A percentile compares a stretch with the other conserved stretches of the same genome.
Evolutionary conservation across 2,329 filamentous ascomycete genomes (phyloP).

Genomic region (Pestalotiopsis sp.): DNA sequence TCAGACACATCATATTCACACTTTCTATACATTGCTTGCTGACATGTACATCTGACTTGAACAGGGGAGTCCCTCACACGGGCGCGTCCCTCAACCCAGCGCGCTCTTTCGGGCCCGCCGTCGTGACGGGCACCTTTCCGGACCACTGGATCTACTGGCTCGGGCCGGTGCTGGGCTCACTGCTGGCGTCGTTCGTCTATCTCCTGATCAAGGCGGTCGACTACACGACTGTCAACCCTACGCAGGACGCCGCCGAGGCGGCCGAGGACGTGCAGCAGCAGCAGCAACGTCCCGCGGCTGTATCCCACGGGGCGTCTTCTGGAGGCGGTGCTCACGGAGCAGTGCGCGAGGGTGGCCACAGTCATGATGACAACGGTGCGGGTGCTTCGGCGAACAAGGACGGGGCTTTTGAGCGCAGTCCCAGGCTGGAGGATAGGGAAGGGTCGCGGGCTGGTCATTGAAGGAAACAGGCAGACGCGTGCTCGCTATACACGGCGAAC

Average conservation of each 20-base stretch:
- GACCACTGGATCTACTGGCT: constrained; percentile 34
- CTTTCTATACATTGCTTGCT: too few relatives aligned
- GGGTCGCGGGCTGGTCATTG: background rate
- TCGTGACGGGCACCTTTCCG: constrained; percentile 23
- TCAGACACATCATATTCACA: too few relatives aligned
- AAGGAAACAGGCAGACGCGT: too few relatives aligned
- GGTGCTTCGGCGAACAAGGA: background rate
- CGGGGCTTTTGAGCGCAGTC: background rate
- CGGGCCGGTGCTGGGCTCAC: constrained; percentile 37
- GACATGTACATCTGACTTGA: background rate
- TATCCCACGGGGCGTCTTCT: background rate
- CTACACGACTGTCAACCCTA: constrained; percentile 33
- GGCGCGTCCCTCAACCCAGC: constrained; percentile 29
- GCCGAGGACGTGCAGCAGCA: background rate
- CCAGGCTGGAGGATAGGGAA: background rate
- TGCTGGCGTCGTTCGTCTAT: constrained; percentile 36
- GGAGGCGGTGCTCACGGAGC: background rate
- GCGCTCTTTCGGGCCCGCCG: constrained; percentile 30
- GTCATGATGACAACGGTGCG: background rate
- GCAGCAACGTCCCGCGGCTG: background rate
- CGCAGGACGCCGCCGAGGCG: constrained; percentile 23
- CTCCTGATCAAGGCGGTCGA: constrained; percentile 38
- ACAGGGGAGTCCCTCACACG: constrained; percentile 28
- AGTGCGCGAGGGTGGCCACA: too few relatives aligned
- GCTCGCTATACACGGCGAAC: too few relatives aligned